Evolutionary conservation across 495 filamentous ascomycete genomes (phyloP).

Genomic region (Aspergillus hancockii): DNA sequence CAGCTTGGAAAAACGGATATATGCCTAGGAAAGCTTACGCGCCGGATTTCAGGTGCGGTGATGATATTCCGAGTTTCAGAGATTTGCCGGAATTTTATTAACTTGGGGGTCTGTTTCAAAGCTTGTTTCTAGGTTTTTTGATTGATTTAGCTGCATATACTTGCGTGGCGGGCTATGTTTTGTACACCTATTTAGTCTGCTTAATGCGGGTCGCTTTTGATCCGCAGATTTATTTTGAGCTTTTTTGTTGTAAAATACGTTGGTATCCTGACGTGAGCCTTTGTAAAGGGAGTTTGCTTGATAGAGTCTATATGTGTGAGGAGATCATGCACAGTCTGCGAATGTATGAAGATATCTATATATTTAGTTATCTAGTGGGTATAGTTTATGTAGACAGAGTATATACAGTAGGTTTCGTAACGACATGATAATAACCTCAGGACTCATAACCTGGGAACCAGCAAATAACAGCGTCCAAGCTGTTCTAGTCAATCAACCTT

Average conservation of each 20-base stretch:
- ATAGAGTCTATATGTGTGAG: no score
- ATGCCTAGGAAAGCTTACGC: conserved; percentile 78
- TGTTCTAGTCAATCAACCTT: not conserved
- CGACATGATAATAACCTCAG: not conserved
- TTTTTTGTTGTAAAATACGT: not conserved
- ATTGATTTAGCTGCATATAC: conserved; percentile 4
- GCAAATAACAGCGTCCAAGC: not conserved
- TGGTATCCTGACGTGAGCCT: not conserved
- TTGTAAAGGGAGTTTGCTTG: no score
- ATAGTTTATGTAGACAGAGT: not conserved
- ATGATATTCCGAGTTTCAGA: conserved; percentile 68
- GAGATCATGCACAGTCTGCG: not conserved
- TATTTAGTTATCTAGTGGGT: not conserved
- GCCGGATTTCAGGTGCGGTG: conserved; percentile 72
- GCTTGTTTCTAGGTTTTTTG: conserved; percentile 9
- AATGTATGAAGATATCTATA: not conserved
- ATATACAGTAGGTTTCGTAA: conserved; percentile 2
- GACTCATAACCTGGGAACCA: not conserved
- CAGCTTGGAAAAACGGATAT: conserved; percentile 78
- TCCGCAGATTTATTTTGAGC: not conserved
- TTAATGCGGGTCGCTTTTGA: not conserved
- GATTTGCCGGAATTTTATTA: conserved; percentile 70
- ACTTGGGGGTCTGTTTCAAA: conserved; percentile 10
- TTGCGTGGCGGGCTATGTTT: not conserved
- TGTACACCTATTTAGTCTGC: not conserved